Evolutionary conservation across 2,329 filamentous ascomycete genomes (phyloP), one percentile per base, ranked within the genome.

Genomic region (Emericellopsis cladophorae): DNA sequence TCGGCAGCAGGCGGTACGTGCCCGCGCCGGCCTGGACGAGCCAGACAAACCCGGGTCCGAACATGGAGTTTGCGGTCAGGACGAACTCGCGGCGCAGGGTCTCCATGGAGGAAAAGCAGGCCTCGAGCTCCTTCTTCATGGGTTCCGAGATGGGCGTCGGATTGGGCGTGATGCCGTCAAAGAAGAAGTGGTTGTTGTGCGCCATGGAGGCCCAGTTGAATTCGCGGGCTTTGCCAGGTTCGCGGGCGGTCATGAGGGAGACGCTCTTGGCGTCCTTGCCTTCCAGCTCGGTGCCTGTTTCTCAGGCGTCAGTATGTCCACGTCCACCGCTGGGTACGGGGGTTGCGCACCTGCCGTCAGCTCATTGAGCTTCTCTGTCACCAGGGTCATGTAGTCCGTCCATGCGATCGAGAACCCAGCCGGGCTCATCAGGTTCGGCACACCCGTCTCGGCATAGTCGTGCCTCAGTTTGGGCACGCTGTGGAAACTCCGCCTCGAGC

Each of bases 181-280:
- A 89, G 75, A 87, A 90, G 69, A 87, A 82, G 57, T 79, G 67
- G 60, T 79, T 95, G 76, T 96, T 96, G 72, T 85, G 83, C 42
- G 87, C 85, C 84, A 94, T 94, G 52, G 86, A 94, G 60, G 92
- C 92, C 60, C 93, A 78, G 74, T 96, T 98, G 79, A 98, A 98
- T 58, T 82, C 68, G 51, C 81, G 72, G 34, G 92, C 92, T 47
- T 75, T 70, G 50, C 72, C 70, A 36, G 90, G 82, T 54, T 92
- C 76, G 60, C 88, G 86, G 45, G 90, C 84, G 44, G 81, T 81
- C 54, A 77, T 70, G 54, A 90, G 70, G 55, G 84, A 64, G 55
- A 95, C 79, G 37, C 78, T 68, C 61, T 84, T 79, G 45, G 77
- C 61, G 39, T 72, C 65, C 49, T 72, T 65, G 57, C 76, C 64